phyloP scores from a whole-genome alignment of 306 rosid genomes.

The Fragaria nilgerrensis region DNA sequence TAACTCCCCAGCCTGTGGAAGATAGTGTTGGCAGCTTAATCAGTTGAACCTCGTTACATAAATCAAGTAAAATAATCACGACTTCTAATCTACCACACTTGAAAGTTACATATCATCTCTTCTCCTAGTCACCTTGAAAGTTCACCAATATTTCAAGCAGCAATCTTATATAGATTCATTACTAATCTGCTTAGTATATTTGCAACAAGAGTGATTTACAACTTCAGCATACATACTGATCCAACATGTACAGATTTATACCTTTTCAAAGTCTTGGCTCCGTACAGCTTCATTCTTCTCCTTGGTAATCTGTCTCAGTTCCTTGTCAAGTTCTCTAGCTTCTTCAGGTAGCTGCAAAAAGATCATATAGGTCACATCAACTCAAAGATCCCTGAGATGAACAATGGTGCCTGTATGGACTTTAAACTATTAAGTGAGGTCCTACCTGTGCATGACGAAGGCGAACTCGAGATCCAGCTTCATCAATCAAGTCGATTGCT shows the following conservation, averaged over 20 bases:
- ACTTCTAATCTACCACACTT: background rate
- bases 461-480: conserved; percentile 94
- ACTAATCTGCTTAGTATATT: background rate
- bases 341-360: conserved; percentile 78
- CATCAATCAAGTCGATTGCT: conserved; percentile 93
- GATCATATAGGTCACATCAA: conserved; percentile 24
- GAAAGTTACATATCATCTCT: background rate
- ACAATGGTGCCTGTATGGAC: background rate
- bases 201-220: background rate
- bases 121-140: background rate
- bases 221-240: background rate
- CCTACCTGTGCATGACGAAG: conserved; percentile 90
- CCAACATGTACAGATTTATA: conserved; percentile 17
- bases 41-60: background rate
- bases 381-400: background rate
- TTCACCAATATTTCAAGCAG: background rate
- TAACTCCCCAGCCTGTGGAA: conserved; percentile 81
- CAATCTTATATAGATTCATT: background rate
- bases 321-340: conserved; percentile 86
- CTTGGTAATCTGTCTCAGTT: conserved; percentile 81
- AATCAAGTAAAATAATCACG: background rate
- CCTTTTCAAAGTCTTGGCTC: conserved; percentile 95
- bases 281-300: conserved; percentile 92
- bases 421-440: conserved; percentile 2
- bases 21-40: conserved; percentile 14